Percentiles rank a stretch among this genome's conserved stretches.
Conservation (phyloP, 805 yeast species). For the Kodamaea sagamina region DNA sequence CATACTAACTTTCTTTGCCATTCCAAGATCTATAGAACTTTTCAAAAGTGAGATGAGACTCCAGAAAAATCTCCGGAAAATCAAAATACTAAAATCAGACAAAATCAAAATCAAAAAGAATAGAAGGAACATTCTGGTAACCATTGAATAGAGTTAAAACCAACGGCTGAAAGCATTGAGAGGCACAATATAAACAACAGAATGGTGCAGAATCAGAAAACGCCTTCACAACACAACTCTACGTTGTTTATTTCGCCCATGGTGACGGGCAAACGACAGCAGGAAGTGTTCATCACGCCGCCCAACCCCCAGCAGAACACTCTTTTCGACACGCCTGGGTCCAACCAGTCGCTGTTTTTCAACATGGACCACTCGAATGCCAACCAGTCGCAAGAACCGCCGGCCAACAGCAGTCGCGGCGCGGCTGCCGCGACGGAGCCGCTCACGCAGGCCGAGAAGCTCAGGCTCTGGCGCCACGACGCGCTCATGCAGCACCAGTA, state of each 20-base stretch:
- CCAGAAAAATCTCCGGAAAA: constrained; percentile 4
- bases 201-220: constrained; percentile 22
- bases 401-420: constrained; percentile 2
- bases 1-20: constrained; percentile 7
- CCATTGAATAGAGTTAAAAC: neutral
- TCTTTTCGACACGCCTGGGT: constrained; percentile 45
- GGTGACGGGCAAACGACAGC: constrained; percentile 42
- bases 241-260: constrained; percentile 74
- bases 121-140: neutral
- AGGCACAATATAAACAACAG: neutral
- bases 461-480: constrained; percentile 91
- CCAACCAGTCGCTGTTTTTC: constrained; percentile 42
- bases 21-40: no score
- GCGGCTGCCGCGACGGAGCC: constrained; percentile 34
- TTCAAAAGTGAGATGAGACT: constrained; percentile 5
- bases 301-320: constrained; percentile 45
- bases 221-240: constrained; percentile 65
- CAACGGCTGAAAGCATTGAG: neutral
- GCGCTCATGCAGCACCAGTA: constrained; percentile 91
- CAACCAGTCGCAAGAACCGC: constrained; percentile 10
- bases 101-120: neutral
- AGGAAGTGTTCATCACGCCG: constrained; percentile 47
- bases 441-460: constrained; percentile 76
- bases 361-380: constrained; percentile 25
- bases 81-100: neutral